phyloP scores from a whole-genome alignment of 208 protist species.

The Acanthamoeba royreba region DNA sequence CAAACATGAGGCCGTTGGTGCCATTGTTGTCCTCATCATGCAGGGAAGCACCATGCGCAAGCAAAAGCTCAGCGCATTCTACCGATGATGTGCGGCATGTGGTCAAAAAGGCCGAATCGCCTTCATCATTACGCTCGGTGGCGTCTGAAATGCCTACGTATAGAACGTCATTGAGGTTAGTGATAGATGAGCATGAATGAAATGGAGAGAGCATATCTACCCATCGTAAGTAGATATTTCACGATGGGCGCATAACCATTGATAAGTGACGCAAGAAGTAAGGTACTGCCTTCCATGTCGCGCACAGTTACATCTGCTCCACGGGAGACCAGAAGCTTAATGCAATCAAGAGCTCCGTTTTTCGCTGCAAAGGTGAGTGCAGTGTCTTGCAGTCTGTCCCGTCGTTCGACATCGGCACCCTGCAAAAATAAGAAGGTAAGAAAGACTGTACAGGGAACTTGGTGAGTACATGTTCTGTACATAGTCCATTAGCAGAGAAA shows the following conservation, averaged over 20 bases:
- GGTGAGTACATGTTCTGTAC: neutral
- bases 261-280: neutral
- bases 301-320: neutral
- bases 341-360: neutral
- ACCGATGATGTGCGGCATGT: neutral
- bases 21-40: neutral
- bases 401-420: neutral
- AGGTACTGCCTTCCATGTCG: neutral
- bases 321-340: neutral
- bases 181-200: neutral
- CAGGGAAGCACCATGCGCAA: neutral
- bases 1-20: neutral
- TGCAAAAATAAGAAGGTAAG: neutral
- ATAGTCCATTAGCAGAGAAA: neutral
- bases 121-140: neutral
- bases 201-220: neutral
- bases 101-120: neutral
- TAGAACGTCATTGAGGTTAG: too few species aligned
- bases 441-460: neutral
- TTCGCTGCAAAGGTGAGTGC: neutral
- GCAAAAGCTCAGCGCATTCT: neutral
- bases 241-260: neutral
- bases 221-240: neutral
- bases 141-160: neutral
- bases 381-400: neutral